phyloP scores from a whole-genome alignment of 768 basidiomycete genomes.

The Leccinum pellstonianum region DNA sequence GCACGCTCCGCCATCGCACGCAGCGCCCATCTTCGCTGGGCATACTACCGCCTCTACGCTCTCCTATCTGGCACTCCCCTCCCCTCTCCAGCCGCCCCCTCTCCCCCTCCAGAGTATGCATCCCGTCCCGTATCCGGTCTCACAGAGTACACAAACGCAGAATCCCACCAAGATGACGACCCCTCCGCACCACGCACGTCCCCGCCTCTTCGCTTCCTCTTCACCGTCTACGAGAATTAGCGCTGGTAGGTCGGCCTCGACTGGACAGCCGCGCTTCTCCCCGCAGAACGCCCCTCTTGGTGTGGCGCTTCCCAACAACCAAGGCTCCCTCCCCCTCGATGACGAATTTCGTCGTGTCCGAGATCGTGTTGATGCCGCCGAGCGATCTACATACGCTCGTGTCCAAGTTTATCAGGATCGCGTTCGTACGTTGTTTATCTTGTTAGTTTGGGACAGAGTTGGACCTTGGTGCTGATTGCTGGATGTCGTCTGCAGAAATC shows the following conservation, averaged over 20 bases:
- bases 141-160: constrained; percentile 19
- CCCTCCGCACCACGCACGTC: constrained; percentile 22
- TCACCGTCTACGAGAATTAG: constrained; percentile 93
- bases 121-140: constrained; percentile 26
- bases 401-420: constrained; percentile 36
- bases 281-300: constrained; percentile 90
- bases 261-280: constrained; percentile 91
- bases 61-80: constrained; percentile 55
- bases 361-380: constrained; percentile 40
- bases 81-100: constrained; percentile 36
- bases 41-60: constrained; percentile 50
- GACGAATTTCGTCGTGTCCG: no score
- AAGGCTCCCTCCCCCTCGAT: constrained; percentile 57
- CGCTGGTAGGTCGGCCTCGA: constrained; percentile 98
- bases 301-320: constrained; percentile 56
- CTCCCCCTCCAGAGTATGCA: constrained; percentile 32
- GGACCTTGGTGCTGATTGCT: neutral
- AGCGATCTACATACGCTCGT: constrained; percentile 63
- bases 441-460: no score
- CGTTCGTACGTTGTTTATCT: constrained; percentile 51
- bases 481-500: constrained; percentile 62
- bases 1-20: constrained; percentile 56
- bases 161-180: constrained; percentile 13
- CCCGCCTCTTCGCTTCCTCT: constrained; percentile 65
- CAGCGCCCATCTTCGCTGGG: constrained; percentile 69